A percentile compares a stretch with the other conserved stretches of the same genome.
Evolutionary conservation across 2,329 filamentous ascomycete genomes (phyloP).

Genomic region (Teratosphaeria viscida): DNA sequence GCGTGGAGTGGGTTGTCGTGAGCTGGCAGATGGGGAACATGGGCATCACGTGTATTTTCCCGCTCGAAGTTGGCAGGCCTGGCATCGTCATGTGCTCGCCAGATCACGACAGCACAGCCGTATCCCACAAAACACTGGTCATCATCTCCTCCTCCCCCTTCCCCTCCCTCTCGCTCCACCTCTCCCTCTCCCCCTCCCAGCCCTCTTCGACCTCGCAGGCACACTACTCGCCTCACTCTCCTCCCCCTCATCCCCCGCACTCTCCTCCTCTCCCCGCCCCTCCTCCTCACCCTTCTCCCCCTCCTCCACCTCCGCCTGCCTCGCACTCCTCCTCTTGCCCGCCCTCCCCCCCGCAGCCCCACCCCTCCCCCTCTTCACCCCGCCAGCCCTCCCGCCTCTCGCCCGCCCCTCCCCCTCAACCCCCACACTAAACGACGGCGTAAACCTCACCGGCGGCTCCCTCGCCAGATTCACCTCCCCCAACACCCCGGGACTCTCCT

Average conservation of each 20-base stretch:
- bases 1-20: no score
- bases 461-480: conserved; percentile 23
- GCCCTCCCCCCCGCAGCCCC: conserved; percentile 5
- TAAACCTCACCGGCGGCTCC: conserved; percentile 23
- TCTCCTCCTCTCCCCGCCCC: conserved; percentile 14
- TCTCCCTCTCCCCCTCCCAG: background rate
- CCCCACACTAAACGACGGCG: conserved; percentile 22
- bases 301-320: conserved; percentile 18
- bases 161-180: background rate
- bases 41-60: no score
- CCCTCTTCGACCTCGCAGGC: background rate
- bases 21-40: no score
- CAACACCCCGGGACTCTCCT: conserved; percentile 15
- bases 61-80: no score
- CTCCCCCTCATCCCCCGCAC: conserved; percentile 13
- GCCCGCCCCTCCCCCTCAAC: conserved; percentile 13
- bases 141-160: background rate
- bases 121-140: background rate
- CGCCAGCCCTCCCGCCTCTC: conserved; percentile 4
- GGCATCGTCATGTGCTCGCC: no score
- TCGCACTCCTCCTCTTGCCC: conserved; percentile 14
- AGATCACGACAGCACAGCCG: no score
- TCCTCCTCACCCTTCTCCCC: conserved; percentile 16
- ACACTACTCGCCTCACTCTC: conserved; percentile 8
- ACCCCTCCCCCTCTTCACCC: conserved; percentile 4